These are phyloP conservation scores for Borealophlyctis nickersoniae DNA, from an alignment of 192 early-diverging fungal genomes.

Conservation along the genomic window DNA sequence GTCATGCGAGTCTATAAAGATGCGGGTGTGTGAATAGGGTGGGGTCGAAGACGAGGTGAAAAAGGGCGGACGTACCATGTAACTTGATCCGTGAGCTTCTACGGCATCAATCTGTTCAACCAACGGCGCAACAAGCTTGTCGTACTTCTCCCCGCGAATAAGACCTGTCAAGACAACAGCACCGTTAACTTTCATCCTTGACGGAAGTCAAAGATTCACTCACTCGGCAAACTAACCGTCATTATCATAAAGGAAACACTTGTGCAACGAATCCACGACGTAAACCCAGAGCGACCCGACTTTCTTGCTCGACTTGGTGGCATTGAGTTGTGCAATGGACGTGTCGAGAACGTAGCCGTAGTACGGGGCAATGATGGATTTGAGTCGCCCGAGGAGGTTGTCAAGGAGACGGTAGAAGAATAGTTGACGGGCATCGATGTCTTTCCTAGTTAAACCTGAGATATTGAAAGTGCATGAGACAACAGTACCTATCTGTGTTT, in stretches of 20 bases:
- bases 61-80: constrained; percentile 16
- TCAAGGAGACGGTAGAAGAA: constrained; percentile 50
- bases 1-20: constrained; percentile 2
- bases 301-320: constrained; percentile 37
- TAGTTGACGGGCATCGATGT: constrained; percentile 23
- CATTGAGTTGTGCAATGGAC: constrained; percentile 46
- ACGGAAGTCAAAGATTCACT: too few relatives aligned
- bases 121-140: constrained; percentile 68
- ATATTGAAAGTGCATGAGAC: background rate
- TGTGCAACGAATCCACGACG: constrained; percentile 64
- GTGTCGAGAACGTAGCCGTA: constrained; percentile 71
- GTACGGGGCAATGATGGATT: constrained; percentile 77
- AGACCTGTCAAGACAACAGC: too few relatives aligned
- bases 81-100: constrained; percentile 43
- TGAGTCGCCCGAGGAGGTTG: constrained; percentile 36
- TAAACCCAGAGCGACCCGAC: constrained; percentile 70
- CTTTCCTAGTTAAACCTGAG: constrained; percentile 11
- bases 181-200: too few relatives aligned
- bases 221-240: constrained; percentile 33
- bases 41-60: constrained; percentile 18
- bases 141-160: constrained; percentile 72
- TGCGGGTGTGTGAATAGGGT: constrained; percentile 28
- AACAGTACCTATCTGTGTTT: too few relatives aligned
- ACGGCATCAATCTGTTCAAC: constrained; percentile 67
- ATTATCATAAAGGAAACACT: constrained; percentile 42